Percentiles rank a stretch among this genome's conserved stretches.
Evolutionary conservation across 1,139 yeast species (phyloP).

Genomic region (Debaryomycetaceae sp.): DNA sequence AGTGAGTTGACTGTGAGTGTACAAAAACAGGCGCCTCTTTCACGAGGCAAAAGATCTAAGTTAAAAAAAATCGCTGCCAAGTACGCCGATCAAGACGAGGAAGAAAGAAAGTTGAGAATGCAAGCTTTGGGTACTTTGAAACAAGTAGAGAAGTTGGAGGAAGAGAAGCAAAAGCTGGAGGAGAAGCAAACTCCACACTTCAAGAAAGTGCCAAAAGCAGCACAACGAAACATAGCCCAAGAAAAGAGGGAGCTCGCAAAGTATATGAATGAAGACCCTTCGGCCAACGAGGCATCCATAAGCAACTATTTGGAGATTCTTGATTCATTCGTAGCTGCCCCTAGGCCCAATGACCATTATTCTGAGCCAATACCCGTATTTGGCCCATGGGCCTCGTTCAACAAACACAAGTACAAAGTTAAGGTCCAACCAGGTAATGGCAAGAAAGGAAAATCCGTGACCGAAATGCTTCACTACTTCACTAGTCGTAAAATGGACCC

Average conservation of each 20-base stretch:
- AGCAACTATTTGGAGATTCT: constrained; percentile 36
- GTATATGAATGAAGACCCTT: constrained; percentile 35
- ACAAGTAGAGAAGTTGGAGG: constrained; percentile 47
- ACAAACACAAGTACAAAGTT: constrained; percentile 74
- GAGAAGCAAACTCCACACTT: constrained; percentile 12
- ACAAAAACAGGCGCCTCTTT: neutral
- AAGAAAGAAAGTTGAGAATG: constrained; percentile 71
- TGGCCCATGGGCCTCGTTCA: constrained; percentile 87
- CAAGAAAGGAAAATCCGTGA: constrained; percentile 84
- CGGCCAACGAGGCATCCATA: constrained; percentile 31
- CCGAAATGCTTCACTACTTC: constrained; percentile 63
- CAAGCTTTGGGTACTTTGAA: constrained; percentile 80
- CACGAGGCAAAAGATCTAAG: constrained; percentile 78
- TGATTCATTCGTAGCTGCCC: constrained; percentile 41
- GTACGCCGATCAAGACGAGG: constrained; percentile 90
- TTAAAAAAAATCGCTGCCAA: constrained; percentile 77
- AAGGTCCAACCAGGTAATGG: constrained; percentile 84
- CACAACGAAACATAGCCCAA: constrained; percentile 40
- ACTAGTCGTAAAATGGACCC: constrained; percentile 53
- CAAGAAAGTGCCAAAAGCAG: constrained; percentile 24
- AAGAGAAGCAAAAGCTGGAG: constrained; percentile 20
- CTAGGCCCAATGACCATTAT: constrained; percentile 41
- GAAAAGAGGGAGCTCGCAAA: constrained; percentile 50
- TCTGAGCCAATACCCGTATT: constrained; percentile 75
- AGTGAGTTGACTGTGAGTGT: neutral